Evolutionary conservation across 192 early-diverging fungal species (phyloP).

Genomic region (Podochytrium sp.): DNA sequence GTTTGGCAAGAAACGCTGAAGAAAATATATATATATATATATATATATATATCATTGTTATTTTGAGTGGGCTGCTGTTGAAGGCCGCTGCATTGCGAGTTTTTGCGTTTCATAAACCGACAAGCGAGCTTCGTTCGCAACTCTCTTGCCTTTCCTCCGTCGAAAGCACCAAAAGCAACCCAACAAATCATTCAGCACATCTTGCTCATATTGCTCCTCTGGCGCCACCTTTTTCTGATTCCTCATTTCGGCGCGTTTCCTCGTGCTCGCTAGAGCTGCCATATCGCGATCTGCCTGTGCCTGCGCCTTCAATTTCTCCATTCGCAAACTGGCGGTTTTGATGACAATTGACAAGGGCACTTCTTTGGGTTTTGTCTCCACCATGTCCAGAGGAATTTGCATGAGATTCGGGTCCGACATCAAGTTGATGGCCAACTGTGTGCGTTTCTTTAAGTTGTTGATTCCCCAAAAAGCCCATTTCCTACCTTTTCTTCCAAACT

Average conservation of each 20-base stretch:
- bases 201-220: neutral
- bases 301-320: neutral
- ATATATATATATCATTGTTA: neutral
- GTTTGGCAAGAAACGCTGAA: conserved; percentile 17
- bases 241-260: neutral
- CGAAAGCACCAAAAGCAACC: neutral
- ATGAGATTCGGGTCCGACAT: conserved; percentile 10
- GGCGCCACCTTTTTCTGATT: neutral
- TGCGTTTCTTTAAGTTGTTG: neutral
- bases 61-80: too few species aligned
- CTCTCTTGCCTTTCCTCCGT: neutral
- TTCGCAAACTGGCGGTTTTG: neutral
- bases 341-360: neutral
- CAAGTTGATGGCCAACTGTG: neutral
- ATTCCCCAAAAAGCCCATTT: neutral
- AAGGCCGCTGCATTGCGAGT: neutral
- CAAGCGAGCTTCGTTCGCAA: neutral
- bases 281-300: neutral
- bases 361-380: conserved; percentile 7
- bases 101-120: conserved; percentile 8
- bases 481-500: neutral
- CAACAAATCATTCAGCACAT: neutral
- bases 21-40: neutral
- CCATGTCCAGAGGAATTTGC: neutral
- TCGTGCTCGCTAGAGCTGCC: neutral